Evolutionary conservation across 208 protist species (phyloP).

Genomic region (Acanthamoeba castellanii): DNA sequence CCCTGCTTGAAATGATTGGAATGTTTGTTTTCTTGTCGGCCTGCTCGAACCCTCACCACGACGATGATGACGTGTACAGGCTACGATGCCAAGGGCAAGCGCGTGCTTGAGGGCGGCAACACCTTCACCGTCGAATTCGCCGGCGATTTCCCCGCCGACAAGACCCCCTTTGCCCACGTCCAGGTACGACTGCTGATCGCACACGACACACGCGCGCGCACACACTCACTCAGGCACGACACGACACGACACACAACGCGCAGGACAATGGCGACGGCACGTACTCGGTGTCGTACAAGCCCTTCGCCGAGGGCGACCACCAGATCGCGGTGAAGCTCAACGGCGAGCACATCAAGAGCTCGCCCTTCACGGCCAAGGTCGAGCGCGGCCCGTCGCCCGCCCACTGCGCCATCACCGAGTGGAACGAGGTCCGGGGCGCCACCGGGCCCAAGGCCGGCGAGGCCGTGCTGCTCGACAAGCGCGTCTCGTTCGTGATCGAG

Average conservation of each 20-base stretch:
- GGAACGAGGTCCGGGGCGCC: conserved; percentile 32
- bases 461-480: conserved; percentile 49
- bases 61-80: neutral
- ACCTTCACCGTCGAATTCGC: conserved; percentile 65
- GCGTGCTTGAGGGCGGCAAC: conserved; percentile 65
- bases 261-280: conserved; percentile 69
- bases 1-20: no score
- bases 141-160: conserved; percentile 59
- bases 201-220: neutral
- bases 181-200: neutral
- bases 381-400: conserved; percentile 19
- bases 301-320: conserved; percentile 43
- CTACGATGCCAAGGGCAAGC: conserved; percentile 51
- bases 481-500: conserved; percentile 57
- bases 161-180: conserved; percentile 34
- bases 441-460: neutral
- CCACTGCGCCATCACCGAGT: conserved; percentile 44
- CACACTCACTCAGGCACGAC: neutral
- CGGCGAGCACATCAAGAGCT: conserved; percentile 54
- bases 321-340: conserved; percentile 64
- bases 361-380: conserved; percentile 50
- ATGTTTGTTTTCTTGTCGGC: neutral
- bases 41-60: no score
- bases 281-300: conserved; percentile 62
- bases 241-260: neutral